These are phyloP conservation scores for Apostasia ramifera DNA, from an alignment of 106 monocot genomes.

Conservation along the genomic window DNA sequence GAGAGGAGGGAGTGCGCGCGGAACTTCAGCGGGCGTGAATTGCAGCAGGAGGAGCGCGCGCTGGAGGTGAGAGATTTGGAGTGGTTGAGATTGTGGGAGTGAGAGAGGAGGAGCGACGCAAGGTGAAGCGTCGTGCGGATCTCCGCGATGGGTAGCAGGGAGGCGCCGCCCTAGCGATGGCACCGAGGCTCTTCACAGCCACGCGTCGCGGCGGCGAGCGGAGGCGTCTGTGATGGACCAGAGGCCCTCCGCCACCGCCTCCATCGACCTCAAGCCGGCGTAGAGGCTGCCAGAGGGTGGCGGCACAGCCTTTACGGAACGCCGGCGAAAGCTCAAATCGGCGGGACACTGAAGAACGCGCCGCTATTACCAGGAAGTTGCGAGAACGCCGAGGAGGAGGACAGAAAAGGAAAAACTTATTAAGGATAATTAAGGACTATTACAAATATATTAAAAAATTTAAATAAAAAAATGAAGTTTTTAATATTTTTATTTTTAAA, in stretches of 20 bases:
- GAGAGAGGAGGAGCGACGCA: slow-evolving; percentile 45
- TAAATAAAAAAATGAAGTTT: too few species aligned
- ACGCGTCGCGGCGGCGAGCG: slow-evolving; percentile 27
- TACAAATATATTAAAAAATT: too few species aligned
- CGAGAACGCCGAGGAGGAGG: too few species aligned
- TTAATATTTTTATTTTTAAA: too few species aligned
- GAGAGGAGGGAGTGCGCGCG: slow-evolving; percentile 60
- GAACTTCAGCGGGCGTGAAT: slow-evolving; percentile 61
- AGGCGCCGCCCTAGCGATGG: slow-evolving; percentile 45
- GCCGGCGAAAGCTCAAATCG: too few species aligned
- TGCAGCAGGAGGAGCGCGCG: slow-evolving; percentile 66
- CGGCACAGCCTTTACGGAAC: too few species aligned
- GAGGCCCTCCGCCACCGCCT: slow-evolving; percentile 58
- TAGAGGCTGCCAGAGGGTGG: too few species aligned
- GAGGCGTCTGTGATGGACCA: slow-evolving; percentile 68
- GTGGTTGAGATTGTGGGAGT: slow-evolving; percentile 83
- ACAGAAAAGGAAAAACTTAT: too few species aligned
- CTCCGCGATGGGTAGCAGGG: slow-evolving; percentile 74
- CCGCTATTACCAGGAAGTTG: too few species aligned
- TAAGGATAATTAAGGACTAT: too few species aligned
- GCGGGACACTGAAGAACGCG: too few species aligned
- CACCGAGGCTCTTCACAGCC: slow-evolving; percentile 53
- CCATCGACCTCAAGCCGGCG: slow-evolving; percentile 2
- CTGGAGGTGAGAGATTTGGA: slow-evolving; percentile 69
- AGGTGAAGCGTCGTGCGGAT: slow-evolving; percentile 68